Evolutionary conservation across 257 asterid species (phyloP).

Genomic region (Solanum megistacrolobum): DNA sequence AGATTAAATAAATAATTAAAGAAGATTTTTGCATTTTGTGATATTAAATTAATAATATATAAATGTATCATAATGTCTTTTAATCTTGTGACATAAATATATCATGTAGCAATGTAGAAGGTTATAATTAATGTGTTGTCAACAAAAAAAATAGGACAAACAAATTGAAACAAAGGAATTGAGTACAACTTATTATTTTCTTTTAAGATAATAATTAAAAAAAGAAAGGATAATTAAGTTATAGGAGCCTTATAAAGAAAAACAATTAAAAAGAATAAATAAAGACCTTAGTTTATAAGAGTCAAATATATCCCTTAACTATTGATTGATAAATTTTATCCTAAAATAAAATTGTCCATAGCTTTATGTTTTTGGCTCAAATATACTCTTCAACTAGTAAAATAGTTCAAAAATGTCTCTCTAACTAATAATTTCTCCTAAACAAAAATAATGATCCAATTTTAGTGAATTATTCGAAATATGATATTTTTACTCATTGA

Average conservation of each 20-base stretch:
- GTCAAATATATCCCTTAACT: too few relatives aligned
- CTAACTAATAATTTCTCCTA: too few relatives aligned
- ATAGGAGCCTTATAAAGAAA: not conserved
- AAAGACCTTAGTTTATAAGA: not conserved
- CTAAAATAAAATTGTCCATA: not conserved
- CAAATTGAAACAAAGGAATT: not conserved
- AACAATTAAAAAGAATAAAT: not conserved
- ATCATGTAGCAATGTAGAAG: not conserved
- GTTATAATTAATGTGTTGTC: not conserved
- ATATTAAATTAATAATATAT: too few relatives aligned
- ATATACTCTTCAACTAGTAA: too few relatives aligned
- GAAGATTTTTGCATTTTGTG: too few relatives aligned
- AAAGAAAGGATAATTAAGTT: not conserved
- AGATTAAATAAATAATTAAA: too few relatives aligned
- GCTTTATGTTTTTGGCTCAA: too few relatives aligned
- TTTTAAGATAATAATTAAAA: not conserved
- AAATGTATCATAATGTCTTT: not conserved
- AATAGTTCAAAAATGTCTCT: too few relatives aligned
- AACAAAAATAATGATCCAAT: not conserved
- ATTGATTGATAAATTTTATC: too few relatives aligned
- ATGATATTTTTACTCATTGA: not conserved
- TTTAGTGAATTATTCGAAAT: not conserved
- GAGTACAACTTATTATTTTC: not conserved
- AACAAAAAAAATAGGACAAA: not conserved
- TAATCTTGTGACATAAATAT: not conserved